A percentile compares a stretch with the other conserved stretches of the same genome.
These are phyloP conservation scores for Mortierella sp. DNA, from an alignment of 371 early-diverging fungal genomes.

Conservation along the genomic window DNA sequence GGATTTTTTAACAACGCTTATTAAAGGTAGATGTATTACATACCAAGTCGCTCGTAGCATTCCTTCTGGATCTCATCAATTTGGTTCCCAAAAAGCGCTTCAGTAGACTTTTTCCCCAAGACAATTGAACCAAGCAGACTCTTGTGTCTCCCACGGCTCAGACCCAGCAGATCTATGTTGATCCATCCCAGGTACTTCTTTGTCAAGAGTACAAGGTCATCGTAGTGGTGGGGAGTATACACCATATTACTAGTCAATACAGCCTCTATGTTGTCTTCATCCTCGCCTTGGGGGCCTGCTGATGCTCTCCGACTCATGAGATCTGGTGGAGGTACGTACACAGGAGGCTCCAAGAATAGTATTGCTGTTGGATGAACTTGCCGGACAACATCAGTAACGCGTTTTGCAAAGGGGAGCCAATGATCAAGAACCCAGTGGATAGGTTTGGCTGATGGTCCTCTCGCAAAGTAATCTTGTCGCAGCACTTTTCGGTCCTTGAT, in stretches of 20 bases:
- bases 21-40: too few species aligned
- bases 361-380: slow-evolving; percentile 62
- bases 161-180: slow-evolving; percentile 74
- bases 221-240: slow-evolving; percentile 83
- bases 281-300: neutral
- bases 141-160: slow-evolving; percentile 70
- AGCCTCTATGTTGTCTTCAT: neutral
- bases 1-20: neutral
- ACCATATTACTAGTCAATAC: slow-evolving; percentile 59
- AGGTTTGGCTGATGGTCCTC: slow-evolving; percentile 43
- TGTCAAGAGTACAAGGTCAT: slow-evolving; percentile 74
- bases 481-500: slow-evolving; percentile 45
- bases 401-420: slow-evolving; percentile 68
- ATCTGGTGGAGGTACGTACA: slow-evolving; percentile 68
- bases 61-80: slow-evolving; percentile 66
- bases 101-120: slow-evolving; percentile 68
- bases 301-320: slow-evolving; percentile 14
- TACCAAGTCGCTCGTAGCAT: slow-evolving; percentile 59
- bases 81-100: slow-evolving; percentile 70
- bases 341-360: slow-evolving; percentile 77
- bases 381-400: slow-evolving; percentile 60
- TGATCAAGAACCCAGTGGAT: slow-evolving; percentile 60
- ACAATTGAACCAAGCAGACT: slow-evolving; percentile 66
- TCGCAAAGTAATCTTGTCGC: slow-evolving; percentile 68
- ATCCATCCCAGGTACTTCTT: slow-evolving; percentile 71